Conservation (phyloP, 2,329 filamentous ascomycete species). For the Colletotrichum aenigma region DNA sequence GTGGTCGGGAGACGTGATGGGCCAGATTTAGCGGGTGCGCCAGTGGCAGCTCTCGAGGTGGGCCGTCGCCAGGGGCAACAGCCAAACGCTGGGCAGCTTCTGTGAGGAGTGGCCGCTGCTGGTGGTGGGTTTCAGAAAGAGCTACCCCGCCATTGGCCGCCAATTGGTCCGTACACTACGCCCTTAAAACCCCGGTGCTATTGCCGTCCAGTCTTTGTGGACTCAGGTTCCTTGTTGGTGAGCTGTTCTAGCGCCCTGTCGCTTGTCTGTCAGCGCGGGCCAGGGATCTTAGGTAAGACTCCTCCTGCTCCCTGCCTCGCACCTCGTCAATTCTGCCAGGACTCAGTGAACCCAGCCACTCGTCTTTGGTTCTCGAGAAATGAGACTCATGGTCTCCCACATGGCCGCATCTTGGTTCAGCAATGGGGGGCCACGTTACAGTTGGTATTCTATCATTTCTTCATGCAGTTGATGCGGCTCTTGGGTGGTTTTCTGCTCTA, state of each 20-base stretch:
- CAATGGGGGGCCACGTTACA: too few species aligned
- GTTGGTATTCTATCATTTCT: not conserved
- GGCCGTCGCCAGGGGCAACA: slow-evolving; percentile 15
- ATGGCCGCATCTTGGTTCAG: not conserved
- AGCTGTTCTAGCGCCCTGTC: not conserved
- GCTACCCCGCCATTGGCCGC: slow-evolving; percentile 10
- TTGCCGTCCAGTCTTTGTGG: not conserved
- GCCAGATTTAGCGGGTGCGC: slow-evolving; percentile 4
- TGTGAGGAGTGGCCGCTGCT: not conserved
- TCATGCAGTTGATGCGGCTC: not conserved
- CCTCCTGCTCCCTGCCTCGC: not conserved
- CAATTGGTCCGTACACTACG: not conserved
- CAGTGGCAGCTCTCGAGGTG: not conserved
- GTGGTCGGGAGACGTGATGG: not conserved
- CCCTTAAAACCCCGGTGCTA: not conserved
- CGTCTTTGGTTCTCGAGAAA: not conserved
- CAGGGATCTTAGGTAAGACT: not conserved
- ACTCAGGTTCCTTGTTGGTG: not conserved
- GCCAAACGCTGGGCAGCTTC: not conserved
- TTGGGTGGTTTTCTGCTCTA: not conserved
- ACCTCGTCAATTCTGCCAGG: not conserved
- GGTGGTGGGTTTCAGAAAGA: slow-evolving; percentile 16
- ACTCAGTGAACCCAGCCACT: not conserved
- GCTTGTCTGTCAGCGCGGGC: not conserved
- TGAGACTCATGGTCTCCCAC: not conserved